Evolutionary conservation across 345 rosid species (phyloP).

Genomic region (Populus ilicifolia): DNA sequence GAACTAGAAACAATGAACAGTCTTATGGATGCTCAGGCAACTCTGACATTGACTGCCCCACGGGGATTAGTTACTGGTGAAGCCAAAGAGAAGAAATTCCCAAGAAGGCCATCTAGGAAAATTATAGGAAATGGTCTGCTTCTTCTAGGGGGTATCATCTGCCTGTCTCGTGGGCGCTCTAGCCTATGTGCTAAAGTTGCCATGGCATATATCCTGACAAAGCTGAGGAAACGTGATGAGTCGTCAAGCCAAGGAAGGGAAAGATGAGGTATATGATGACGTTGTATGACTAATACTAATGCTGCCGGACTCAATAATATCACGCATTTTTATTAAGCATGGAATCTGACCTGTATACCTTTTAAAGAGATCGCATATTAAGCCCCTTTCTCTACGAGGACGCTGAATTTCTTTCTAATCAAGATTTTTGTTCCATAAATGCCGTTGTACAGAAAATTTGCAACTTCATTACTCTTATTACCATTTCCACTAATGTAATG

Average conservation of each 20-base stretch:
- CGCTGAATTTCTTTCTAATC: background rate
- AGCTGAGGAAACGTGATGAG: conserved; percentile 53
- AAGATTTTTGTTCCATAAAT: background rate
- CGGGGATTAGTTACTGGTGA: conserved; percentile 22
- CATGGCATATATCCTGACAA: conserved; percentile 71
- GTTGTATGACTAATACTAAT: background rate
- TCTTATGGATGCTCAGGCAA: conserved; percentile 14
- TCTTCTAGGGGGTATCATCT: conserved; percentile 67
- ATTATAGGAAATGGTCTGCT: conserved; percentile 61
- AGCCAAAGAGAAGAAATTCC: conserved; percentile 35
- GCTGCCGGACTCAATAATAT: background rate
- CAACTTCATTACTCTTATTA: too few relatives aligned
- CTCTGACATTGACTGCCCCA: conserved; percentile 8
- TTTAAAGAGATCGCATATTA: background rate
- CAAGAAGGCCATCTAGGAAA: conserved; percentile 61
- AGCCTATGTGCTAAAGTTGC: conserved; percentile 79
- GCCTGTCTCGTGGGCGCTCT: conserved; percentile 68
- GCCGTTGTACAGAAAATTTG: background rate
- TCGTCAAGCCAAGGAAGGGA: conserved; percentile 36
- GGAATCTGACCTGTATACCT: background rate
- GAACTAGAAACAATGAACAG: conserved; percentile 36
- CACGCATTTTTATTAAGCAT: background rate
- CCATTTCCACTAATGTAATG: background rate
- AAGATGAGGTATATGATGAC: conserved; percentile 12
- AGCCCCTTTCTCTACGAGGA: background rate